Conservation (phyloP, 2,329 filamentous ascomycete species). For the Xylariaceae sp. region DNA sequence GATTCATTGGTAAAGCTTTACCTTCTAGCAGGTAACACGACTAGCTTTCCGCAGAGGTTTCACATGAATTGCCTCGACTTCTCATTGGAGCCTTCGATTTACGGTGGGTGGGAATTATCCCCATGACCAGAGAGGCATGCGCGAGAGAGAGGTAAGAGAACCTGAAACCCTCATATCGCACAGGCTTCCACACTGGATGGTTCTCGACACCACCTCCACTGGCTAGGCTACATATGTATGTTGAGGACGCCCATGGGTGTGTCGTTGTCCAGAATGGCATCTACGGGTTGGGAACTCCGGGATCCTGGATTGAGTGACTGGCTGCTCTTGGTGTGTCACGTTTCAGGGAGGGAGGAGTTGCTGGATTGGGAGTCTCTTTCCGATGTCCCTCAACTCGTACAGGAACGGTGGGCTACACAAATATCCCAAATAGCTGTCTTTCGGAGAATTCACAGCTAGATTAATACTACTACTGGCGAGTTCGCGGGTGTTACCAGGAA, state of each 20-base stretch:
- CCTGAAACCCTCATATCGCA: neutral
- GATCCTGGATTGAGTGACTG: neutral
- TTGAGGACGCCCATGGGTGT: neutral
- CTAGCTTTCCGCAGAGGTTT: neutral
- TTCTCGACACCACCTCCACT: neutral
- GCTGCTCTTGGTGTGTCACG: neutral
- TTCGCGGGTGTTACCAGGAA: neutral
- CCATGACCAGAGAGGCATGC: neutral
- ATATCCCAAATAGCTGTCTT: neutral
- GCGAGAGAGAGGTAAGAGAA: neutral
- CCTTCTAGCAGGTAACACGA: neutral
- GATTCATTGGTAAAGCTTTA: too few species aligned
- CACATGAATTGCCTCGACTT: neutral
- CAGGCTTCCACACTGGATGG: neutral
- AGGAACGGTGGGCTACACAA: neutral
- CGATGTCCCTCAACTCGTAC: neutral
- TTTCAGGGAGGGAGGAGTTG: neutral
- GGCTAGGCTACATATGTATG: neutral
- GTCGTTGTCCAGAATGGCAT: neutral
- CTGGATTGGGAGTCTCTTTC: neutral
- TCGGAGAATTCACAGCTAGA: neutral
- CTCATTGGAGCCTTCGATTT: neutral
- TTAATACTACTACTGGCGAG: neutral
- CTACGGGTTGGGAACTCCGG: neutral
- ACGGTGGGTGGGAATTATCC: neutral